Conservation (phyloP, 2,329 filamentous ascomycete species). For the Bimuria novae-zelandiae region DNA sequence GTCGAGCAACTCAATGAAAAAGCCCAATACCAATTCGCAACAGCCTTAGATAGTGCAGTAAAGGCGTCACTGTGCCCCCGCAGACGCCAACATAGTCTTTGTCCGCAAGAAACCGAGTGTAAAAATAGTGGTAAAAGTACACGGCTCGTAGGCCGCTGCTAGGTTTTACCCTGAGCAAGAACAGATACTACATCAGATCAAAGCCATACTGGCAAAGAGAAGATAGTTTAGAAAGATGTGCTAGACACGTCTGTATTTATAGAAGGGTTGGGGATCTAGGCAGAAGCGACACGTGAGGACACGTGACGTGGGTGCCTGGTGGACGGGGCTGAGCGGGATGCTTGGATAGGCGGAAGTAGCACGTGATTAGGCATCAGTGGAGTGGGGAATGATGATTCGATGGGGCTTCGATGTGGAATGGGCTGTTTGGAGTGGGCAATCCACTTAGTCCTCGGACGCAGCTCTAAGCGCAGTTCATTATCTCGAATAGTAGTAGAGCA, state of each 20-base stretch:
- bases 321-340: neutral
- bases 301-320: neutral
- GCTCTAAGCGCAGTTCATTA: no score
- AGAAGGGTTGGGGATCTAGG: neutral
- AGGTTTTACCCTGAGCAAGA: conserved; percentile 11
- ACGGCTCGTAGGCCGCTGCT: conserved; percentile 2
- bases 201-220: conserved; percentile 14
- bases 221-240: conserved; percentile 1
- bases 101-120: neutral
- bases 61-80: conserved; percentile 1
- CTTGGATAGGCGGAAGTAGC: neutral
- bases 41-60: conserved; percentile 6
- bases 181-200: conserved; percentile 15
- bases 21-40: neutral
- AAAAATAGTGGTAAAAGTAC: conserved; percentile 10
- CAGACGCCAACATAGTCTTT: conserved; percentile 1
- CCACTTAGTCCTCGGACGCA: no score
- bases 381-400: no score
- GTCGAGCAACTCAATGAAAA: conserved; percentile 1
- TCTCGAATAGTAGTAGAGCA: no score
- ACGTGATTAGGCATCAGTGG: neutral
- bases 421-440: no score
- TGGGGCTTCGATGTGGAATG: no score
- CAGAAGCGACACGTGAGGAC: neutral
- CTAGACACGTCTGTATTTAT: neutral